These are phyloP conservation scores for Aquilaria agallochum DNA, from an alignment of 441 rosid species.

Conservation along the genomic window DNA sequence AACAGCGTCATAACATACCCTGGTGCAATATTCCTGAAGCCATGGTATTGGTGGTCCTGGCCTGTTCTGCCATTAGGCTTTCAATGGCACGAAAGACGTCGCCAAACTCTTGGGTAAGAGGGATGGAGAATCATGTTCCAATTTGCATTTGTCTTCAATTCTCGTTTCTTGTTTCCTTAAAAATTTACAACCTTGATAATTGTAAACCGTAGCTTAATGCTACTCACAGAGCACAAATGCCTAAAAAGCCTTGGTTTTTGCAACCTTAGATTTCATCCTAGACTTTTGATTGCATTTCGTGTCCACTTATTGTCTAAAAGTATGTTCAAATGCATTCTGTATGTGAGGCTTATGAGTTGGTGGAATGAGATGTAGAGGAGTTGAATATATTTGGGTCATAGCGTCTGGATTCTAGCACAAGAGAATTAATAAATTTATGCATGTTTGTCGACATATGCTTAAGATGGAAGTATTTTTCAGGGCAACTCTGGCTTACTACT, in stretches of 20 bases:
- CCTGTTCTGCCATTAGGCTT: constrained; percentile 89
- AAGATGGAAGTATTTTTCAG: not conserved
- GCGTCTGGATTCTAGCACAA: too few species aligned
- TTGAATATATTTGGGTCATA: too few species aligned
- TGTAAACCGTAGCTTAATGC: not conserved
- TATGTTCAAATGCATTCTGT: too few species aligned
- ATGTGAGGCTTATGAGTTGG: too few species aligned
- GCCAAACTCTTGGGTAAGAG: constrained; percentile 62
- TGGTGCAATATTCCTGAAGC: constrained; percentile 90
- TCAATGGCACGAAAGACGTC: constrained; percentile 79
- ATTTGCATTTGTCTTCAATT: too few species aligned
- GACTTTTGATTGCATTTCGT: too few species aligned
- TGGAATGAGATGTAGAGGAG: too few species aligned
- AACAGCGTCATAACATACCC: constrained; percentile 93
- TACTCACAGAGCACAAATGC: too few species aligned
- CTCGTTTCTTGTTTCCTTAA: not conserved
- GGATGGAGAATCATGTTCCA: too few species aligned
- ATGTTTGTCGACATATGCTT: not conserved
- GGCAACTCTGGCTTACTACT: not conserved
- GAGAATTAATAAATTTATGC: not conserved
- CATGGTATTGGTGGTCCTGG: constrained; percentile 99
- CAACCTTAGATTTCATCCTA: too few species aligned
- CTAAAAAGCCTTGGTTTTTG: too few species aligned
- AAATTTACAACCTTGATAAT: not conserved
- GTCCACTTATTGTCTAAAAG: too few species aligned